Percentiles rank a stretch among this genome's conserved stretches.
Evolutionary conservation across 352 stramenopile genomes (phyloP).

Genomic region (Phytophthora fragariaefolia): DNA sequence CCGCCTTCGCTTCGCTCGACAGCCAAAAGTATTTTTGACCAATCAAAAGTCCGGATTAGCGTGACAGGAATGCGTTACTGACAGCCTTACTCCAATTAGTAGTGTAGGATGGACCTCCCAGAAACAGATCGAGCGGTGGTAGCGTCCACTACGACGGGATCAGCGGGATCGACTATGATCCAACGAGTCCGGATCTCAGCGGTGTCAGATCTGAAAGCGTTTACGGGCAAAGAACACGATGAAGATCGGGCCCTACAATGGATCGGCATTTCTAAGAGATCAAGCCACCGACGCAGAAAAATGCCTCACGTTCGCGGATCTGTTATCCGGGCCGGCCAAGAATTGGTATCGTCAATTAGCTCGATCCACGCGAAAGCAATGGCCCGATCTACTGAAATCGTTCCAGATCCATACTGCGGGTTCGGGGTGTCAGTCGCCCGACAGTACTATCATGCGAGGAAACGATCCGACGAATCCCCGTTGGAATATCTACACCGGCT

Average conservation of each 20-base stretch:
- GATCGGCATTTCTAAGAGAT: neutral
- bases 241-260: neutral
- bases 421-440: too few species aligned
- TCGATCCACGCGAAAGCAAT: neutral
- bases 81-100: too few species aligned
- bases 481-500: too few species aligned
- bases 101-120: neutral
- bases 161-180: too few species aligned
- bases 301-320: slow-evolving; percentile 6
- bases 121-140: neutral
- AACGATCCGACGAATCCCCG: too few species aligned
- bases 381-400: neutral
- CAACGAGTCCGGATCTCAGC: slow-evolving; percentile 2
- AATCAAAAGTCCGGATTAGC: too few species aligned
- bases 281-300: slow-evolving; percentile 1
- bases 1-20: too few species aligned
- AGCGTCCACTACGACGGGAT: neutral
- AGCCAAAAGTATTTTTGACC: too few species aligned
- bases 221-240: neutral
- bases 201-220: slow-evolving; percentile 13
- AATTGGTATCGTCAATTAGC: slow-evolving; percentile 5
- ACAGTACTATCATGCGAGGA: too few species aligned
- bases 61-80: too few species aligned
- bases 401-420: neutral
- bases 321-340: neutral